phyloP scores from a whole-genome alignment of 805 yeast species.

The Barnettozyma vustinii region DNA sequence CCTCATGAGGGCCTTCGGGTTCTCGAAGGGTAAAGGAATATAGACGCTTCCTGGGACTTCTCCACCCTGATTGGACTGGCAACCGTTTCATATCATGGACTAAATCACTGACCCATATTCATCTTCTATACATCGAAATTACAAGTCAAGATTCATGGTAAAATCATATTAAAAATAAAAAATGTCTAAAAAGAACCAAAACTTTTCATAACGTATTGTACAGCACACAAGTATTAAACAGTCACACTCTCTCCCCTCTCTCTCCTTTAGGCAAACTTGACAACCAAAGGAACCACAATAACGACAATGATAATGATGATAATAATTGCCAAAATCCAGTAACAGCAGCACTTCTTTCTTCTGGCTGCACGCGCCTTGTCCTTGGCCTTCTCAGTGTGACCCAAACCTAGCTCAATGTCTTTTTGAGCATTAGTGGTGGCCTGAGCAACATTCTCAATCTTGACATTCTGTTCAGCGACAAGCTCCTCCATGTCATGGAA shows the following conservation, averaged over 20 bases:
- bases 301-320: slow-evolving; percentile 61
- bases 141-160: neutral
- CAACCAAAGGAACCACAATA: slow-evolving; percentile 44
- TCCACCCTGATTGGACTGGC: slow-evolving; percentile 28
- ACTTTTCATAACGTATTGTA: slow-evolving; percentile 1
- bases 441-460: slow-evolving; percentile 76
- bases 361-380: slow-evolving; percentile 85
- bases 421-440: slow-evolving; percentile 79
- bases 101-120: slow-evolving; percentile 26
- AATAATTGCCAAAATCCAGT: slow-evolving; percentile 54
- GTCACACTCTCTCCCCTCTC: neutral
- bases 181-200: neutral
- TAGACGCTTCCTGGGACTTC: slow-evolving; percentile 16
- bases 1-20: neutral
- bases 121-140: neutral
- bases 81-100: slow-evolving; percentile 21
- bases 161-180: neutral
- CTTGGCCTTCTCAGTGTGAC: slow-evolving; percentile 88
- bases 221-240: neutral
- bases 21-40: neutral
- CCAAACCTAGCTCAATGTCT: slow-evolving; percentile 91
- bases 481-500: slow-evolving; percentile 95
- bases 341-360: slow-evolving; percentile 85
- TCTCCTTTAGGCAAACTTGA: slow-evolving; percentile 13
- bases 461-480: slow-evolving; percentile 92